Evolutionary conservation across 106 monocot species (phyloP), one percentile per base, ranked within the genome.

Genomic region (Acorus gramineus): DNA sequence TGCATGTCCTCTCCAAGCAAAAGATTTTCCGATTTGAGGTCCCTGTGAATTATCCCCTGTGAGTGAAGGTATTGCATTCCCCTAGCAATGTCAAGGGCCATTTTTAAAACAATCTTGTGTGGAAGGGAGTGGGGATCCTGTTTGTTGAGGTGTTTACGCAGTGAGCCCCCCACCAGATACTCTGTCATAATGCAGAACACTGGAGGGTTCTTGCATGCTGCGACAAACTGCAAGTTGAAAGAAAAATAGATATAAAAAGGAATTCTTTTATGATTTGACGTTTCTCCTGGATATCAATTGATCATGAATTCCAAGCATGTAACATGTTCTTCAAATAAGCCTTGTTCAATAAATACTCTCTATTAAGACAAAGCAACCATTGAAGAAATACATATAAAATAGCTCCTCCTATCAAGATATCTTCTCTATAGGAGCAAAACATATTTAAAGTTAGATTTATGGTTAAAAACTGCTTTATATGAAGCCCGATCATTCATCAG

Each of bases 181-280:
- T 96, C 95, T 0, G 90, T 96, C 46, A 96, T 90, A 63, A 96
- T 96, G 70, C 90, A 90, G 75, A 87, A 96, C 42, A 96, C 87
- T 28, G 95, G 95, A 45, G 87, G 76, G 67, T 85, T 96, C 77
- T 87, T 87, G 72, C 90, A 96, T 6, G 95, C 90, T 53, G 90
- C 95, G 61, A 90, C 80, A 73, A 96, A 96, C 95, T 96, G 60
- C 50, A 70, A 11, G 52, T 50, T 7, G 74, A 62, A 78, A 69
- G 42, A 6, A 28, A 59, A 56, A 56, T 6, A 52, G 5, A 62
- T 60, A 8, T 4, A 3, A 11, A 50, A 59, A 53, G 3, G 8
- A 60, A 50, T 10, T 11, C 55, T 55, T 13, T 55, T 13, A n/a
- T 28, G 28, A 28, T 28, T 28, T 28, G 28, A 28, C 28, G 1